Conservation (phyloP, 179 eudicot genomes). For the Beta corolliflora region DNA sequence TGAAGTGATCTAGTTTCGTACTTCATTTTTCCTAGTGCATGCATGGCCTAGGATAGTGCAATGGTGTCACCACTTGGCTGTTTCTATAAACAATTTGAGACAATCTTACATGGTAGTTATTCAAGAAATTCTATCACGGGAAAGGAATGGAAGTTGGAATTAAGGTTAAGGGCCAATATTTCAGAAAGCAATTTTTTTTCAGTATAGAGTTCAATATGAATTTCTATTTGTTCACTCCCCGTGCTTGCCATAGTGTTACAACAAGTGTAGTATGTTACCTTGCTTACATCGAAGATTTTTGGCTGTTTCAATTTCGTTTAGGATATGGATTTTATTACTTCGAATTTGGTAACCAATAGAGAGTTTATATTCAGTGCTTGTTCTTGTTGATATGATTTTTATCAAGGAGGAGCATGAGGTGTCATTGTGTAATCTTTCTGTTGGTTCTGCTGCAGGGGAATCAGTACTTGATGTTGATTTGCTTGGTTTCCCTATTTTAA, state of each 20-base stretch:
- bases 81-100: background rate
- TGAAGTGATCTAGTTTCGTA: background rate
- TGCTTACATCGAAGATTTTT: background rate
- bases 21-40: background rate
- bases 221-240: background rate
- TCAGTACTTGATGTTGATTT: slow-evolving; percentile 29
- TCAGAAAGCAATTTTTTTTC: background rate
- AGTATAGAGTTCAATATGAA: background rate
- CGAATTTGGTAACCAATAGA: background rate
- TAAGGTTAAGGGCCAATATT: background rate
- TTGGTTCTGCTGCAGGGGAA: slow-evolving; percentile 40
- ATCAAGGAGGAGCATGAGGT: background rate
- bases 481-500: slow-evolving; percentile 34
- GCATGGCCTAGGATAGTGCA: background rate
- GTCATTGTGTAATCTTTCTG: slow-evolving; percentile 8
- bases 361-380: background rate
- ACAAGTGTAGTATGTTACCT: background rate
- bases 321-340: background rate
- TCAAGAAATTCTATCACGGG: no score
- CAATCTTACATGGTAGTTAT: background rate
- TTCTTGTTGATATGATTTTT: background rate
- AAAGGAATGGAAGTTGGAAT: no score
- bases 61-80: background rate
- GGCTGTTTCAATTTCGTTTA: background rate
- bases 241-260: background rate